These are phyloP conservation scores for Raphanus hybrid DNA, from an alignment of 441 rosid genomes.

Conservation along the genomic window DNA sequence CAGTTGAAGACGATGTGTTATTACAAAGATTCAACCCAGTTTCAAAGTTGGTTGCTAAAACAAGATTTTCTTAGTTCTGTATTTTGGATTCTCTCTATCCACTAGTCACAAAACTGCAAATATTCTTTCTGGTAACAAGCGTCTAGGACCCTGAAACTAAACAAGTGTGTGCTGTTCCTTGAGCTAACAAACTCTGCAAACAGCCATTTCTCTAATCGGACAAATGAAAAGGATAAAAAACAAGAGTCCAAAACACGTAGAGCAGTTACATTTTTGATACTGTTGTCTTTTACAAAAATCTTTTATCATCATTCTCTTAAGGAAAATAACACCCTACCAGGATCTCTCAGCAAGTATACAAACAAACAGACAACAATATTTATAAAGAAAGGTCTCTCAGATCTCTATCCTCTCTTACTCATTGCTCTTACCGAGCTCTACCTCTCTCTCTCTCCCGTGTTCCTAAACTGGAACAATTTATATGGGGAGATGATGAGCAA, in stretches of 20 bases:
- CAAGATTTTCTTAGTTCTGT: background rate
- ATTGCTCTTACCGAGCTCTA: slow-evolving; percentile 14
- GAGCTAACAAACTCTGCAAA: background rate
- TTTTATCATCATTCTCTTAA: no score
- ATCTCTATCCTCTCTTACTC: slow-evolving; percentile 25
- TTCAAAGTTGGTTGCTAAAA: no score
- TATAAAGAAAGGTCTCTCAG: background rate
- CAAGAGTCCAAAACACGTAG: background rate
- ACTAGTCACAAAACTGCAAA: background rate
- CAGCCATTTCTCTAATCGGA: background rate
- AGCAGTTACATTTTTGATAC: no score
- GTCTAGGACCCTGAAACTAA: background rate
- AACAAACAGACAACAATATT: slow-evolving; percentile 27
- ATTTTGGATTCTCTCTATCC: background rate
- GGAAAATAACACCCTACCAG: slow-evolving; percentile 13
- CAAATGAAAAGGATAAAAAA: slow-evolving; percentile 13
- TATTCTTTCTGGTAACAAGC: background rate
- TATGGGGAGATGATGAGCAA: slow-evolving; percentile 29
- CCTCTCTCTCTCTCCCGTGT: slow-evolving; percentile 17
- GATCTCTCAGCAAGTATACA: slow-evolving; percentile 24
- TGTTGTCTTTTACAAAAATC: no score
- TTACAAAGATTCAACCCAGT: no score
- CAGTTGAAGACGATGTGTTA: no score
- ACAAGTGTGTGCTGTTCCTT: background rate
- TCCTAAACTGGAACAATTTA: slow-evolving; percentile 25